A percentile compares a stretch with the other conserved stretches of the same genome.
Conservation (phyloP, 208 protist genomes). For the Leishmania lainsoni region DNA sequence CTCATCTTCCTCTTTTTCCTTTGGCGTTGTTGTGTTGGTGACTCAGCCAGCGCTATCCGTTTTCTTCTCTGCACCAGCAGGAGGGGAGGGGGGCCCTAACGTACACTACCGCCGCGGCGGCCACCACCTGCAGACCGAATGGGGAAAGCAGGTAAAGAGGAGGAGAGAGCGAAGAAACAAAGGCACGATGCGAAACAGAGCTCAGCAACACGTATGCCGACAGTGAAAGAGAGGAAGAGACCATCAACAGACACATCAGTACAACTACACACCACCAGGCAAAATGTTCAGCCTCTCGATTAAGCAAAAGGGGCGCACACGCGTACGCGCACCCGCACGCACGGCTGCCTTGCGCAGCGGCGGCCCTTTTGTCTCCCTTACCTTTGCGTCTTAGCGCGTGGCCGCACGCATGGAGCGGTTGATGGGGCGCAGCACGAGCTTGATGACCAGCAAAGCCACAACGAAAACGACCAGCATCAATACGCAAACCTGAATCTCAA, state of each 20-base stretch:
- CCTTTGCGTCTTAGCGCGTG: conserved; percentile 42
- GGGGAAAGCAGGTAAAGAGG: not conserved
- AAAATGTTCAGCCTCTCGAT: not conserved
- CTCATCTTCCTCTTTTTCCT: not conserved
- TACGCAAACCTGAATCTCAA: conserved; percentile 68
- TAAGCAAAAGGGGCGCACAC: not conserved
- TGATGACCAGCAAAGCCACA: conserved; percentile 54
- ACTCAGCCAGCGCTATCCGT: not conserved
- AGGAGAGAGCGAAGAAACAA: not conserved
- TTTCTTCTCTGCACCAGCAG: not conserved
- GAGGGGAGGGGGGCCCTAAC: not conserved
- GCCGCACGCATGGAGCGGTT: conserved; percentile 71
- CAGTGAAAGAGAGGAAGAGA: not conserved
- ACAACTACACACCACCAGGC: not conserved
- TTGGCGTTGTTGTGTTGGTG: not conserved
- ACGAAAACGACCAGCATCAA: conserved; percentile 48
- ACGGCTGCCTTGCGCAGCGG: not conserved
- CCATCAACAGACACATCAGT: not conserved
- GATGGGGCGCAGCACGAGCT: conserved; percentile 64
- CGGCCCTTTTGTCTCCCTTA: not conserved
- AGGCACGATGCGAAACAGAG: not conserved
- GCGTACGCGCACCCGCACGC: not conserved
- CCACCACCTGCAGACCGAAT: not conserved
- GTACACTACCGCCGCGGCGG: not conserved
- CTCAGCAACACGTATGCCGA: not conserved